phyloP scores from a whole-genome alignment of 176 grass and related monocot genomes.

The Oryza rufipogon region DNA sequence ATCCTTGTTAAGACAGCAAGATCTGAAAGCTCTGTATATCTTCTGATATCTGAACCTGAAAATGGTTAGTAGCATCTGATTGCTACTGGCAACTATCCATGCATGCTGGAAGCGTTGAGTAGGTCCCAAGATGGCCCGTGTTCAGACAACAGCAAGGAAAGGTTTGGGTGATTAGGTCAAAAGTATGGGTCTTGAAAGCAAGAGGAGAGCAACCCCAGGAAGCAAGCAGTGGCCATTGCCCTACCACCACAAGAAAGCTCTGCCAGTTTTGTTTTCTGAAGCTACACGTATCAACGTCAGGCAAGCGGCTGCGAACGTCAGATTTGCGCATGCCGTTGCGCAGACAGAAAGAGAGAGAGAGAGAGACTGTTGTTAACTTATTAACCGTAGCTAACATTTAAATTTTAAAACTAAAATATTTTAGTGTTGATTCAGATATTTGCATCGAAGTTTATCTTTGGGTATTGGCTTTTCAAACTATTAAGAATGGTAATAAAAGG shows the following conservation, averaged over 20 bases:
- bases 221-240: background rate
- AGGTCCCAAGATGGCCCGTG: background rate
- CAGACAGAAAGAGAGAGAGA: no score
- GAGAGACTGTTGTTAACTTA: no score
- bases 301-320: background rate
- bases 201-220: background rate
- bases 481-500: no score
- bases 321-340: background rate
- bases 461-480: no score
- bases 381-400: no score
- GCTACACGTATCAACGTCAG: background rate
- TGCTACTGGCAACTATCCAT: background rate
- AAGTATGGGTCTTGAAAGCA: conserved; percentile 14
- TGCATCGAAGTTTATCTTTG: no score
- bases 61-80: background rate
- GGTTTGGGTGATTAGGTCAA: background rate
- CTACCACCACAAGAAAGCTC: background rate
- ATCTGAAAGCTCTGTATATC: background rate
- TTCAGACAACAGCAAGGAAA: conserved; percentile 20
- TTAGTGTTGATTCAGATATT: no score
- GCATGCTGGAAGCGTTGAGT: background rate
- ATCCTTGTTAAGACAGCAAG: background rate
- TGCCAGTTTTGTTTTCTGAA: background rate
- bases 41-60: background rate
- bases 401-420: no score